These are phyloP conservation scores for Aspergillus tubingensis DNA, from an alignment of 2,329 filamentous ascomycete species.

Conservation along the genomic window DNA sequence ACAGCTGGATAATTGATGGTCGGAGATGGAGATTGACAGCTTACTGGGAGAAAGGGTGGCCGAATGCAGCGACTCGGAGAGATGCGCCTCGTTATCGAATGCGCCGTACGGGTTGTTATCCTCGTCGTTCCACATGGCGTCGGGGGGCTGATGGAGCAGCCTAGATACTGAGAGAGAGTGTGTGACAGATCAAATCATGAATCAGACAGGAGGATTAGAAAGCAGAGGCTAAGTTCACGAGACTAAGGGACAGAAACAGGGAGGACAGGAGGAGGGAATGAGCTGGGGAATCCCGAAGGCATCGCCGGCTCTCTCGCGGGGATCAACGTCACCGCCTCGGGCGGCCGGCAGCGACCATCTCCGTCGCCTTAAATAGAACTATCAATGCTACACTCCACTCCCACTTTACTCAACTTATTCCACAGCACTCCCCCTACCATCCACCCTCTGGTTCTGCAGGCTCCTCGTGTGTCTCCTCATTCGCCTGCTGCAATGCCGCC, in stretches of 20 bases:
- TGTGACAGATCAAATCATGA: not conserved
- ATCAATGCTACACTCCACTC: not conserved
- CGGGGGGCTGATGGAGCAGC: constrained; percentile 21
- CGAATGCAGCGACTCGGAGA: constrained; percentile 68
- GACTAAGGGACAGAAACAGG: not conserved
- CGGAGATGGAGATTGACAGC: constrained; percentile 31
- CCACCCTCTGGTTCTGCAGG: not conserved
- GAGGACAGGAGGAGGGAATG: not conserved
- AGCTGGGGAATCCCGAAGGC: constrained; percentile 1
- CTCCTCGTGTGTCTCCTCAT: not conserved
- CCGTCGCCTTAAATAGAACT: not conserved
- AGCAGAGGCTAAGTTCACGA: not conserved
- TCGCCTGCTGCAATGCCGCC: not conserved
- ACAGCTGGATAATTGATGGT: constrained; percentile 2
- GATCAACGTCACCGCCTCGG: constrained; percentile 11
- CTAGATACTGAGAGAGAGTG: constrained; percentile 14
- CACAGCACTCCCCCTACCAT: not conserved
- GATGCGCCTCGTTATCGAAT: constrained; percentile 82
- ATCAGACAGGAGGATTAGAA: not conserved
- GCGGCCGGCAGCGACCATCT: constrained; percentile 2
- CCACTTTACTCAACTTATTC: not conserved
- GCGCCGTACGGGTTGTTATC: constrained; percentile 98
- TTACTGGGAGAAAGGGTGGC: constrained; percentile 52
- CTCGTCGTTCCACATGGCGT: constrained; percentile 95
- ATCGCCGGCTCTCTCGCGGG: constrained; percentile 5